Evolutionary conservation across 306 rosid species (phyloP).

Genomic region (Cyclanthera cordifolia): DNA sequence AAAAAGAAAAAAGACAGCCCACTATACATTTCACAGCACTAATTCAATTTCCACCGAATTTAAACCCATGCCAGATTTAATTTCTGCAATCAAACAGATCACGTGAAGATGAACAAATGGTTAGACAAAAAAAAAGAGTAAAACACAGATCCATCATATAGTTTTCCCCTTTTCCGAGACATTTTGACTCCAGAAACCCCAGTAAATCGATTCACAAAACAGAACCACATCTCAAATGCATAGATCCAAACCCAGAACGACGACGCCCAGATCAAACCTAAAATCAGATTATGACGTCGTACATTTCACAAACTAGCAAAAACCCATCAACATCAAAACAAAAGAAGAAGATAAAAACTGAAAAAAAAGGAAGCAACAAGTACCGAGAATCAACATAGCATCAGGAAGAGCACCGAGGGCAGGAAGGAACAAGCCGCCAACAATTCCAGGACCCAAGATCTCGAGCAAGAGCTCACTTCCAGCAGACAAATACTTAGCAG

Average conservation of each 20-base stretch:
- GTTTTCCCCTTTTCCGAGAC: background rate
- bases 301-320: background rate
- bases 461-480: slow-evolving; percentile 86
- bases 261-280: background rate
- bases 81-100: background rate
- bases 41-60: background rate
- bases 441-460: slow-evolving; percentile 86
- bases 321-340: background rate
- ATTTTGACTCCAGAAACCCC: background rate
- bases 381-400: slow-evolving; percentile 48
- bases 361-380: background rate
- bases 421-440: slow-evolving; percentile 87
- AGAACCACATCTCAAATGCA: background rate
- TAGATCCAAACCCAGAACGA: background rate
- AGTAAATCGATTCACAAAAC: background rate
- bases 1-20: background rate
- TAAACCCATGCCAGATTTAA: too few relatives aligned
- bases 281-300: background rate
- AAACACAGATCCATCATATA: background rate
- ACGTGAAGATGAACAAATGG: background rate
- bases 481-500: slow-evolving; percentile 60
- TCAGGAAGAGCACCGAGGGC: slow-evolving; percentile 50
- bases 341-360: background rate
- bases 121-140: background rate
- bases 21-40: background rate